Conservation (phyloP, 2,329 filamentous ascomycete genomes). For the Alternaria hordeiaustralica region DNA sequence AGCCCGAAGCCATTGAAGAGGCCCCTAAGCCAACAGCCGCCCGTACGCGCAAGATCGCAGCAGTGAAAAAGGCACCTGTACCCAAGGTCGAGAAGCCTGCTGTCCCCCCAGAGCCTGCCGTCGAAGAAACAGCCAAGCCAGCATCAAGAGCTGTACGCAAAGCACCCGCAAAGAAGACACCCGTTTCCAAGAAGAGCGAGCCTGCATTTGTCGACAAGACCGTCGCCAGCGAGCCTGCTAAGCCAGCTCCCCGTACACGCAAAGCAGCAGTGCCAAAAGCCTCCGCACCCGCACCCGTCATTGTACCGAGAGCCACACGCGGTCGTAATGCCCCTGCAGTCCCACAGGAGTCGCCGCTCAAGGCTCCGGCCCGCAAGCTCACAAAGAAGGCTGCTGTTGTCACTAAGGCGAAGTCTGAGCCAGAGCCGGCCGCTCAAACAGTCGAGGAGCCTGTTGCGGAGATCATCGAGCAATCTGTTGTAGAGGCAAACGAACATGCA, state of each 20-base stretch:
- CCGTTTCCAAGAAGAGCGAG: constrained; percentile 16
- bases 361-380: constrained; percentile 36
- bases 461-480: background rate
- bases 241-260: constrained; percentile 28
- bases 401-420: constrained; percentile 15
- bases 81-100: constrained; percentile 15
- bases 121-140: constrained; percentile 23
- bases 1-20: constrained; percentile 20
- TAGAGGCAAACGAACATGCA: background rate
- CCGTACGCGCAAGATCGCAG: constrained; percentile 27
- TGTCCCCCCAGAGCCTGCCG: constrained; percentile 12
- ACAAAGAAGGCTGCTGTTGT: constrained; percentile 24
- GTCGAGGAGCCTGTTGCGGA: constrained; percentile 12
- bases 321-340: constrained; percentile 25
- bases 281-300: constrained; percentile 13
- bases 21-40: constrained; percentile 23
- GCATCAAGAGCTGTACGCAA: constrained; percentile 24
- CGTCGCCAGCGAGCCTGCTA: constrained; percentile 17
- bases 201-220: constrained; percentile 12
- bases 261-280: constrained; percentile 24
- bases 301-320: constrained; percentile 27
- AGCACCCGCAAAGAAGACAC: constrained; percentile 24
- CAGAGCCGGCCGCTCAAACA: constrained; percentile 8
- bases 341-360: constrained; percentile 33
- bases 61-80: constrained; percentile 21